Evolutionary conservation across 1,139 yeast genomes (phyloP), one percentile per base, ranked within the genome.

Genomic region (Taphrina flavorubra): DNA sequence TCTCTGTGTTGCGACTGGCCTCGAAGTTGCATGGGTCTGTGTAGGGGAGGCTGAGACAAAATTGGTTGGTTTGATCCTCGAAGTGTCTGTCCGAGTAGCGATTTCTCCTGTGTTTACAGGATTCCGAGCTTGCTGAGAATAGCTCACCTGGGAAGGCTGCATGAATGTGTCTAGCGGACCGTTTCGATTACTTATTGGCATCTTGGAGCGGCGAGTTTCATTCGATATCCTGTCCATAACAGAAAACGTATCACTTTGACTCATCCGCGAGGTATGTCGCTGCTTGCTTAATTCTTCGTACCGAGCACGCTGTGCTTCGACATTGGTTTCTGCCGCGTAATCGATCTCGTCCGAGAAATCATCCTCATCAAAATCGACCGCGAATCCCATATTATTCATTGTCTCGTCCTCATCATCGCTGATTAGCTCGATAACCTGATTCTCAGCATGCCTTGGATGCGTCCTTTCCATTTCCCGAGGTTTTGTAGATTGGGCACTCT

Each of bases 341-440:
- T 58, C 62, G 39, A 58, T 18, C 25, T 47, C 51, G 44, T 58
- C 62, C 8, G 62, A 58, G 42, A 58, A 58, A 16, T 58, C 62
- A 18, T 58, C 62, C 53, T 58, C 62, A 14, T 58, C 53, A 39
- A 44, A 58, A 14, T 58, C 62, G 1, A 58, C 62, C 6, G 62
- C 51, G 39, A 36, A 16, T 7, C 53, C 62, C 62, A 58, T 58
- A 7, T 58, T 58, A 1, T n/a, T 44, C 10, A 40, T 58, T 6
- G 44, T 42, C 31, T 58, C 62, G 7, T 31, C 44, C 6, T 58
- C 62, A 20, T 58, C 62, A 31, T 58, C 62, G 14, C 62, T 58
- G 14, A 58, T 25, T 10, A 58, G 53, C 53, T 58, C 62, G 25
- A 58, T 58, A 2, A 58, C 42, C 3, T 42, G 36, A 7, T 58